phyloP scores from a whole-genome alignment of 192 early-diverging fungal species.

The Linnemannia hyalina region DNA sequence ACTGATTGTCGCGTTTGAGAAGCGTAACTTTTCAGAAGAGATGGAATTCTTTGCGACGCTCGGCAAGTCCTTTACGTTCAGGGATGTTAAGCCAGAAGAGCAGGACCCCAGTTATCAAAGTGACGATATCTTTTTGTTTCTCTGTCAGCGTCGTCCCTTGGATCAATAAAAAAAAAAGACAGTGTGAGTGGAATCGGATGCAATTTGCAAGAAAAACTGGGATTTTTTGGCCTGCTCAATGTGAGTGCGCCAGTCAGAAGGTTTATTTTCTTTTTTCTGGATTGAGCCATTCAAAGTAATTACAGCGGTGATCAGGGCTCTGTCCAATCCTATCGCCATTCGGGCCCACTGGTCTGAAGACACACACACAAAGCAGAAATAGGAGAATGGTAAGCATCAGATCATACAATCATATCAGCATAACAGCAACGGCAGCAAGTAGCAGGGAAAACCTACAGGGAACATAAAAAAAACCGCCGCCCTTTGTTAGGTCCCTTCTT shows the following conservation, averaged over 20 bases:
- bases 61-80: constrained; percentile 42
- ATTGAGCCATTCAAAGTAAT: constrained; percentile 51
- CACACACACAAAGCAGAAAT: not conserved
- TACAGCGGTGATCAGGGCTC: constrained; percentile 38
- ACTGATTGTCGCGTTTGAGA: constrained; percentile 44
- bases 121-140: constrained; percentile 56
- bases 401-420: not conserved
- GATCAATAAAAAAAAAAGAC: not conserved
- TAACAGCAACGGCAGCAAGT: not conserved
- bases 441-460: constrained; percentile 47
- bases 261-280: constrained; percentile 15
- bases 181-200: too few species aligned
- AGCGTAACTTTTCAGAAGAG: constrained; percentile 52
- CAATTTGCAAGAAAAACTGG: too few species aligned
- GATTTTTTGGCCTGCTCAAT: too few species aligned
- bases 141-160: constrained; percentile 28
- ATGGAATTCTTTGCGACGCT: constrained; percentile 54
- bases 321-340: constrained; percentile 40
- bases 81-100: constrained; percentile 51
- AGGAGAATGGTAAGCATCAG: not conserved
- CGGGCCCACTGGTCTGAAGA: constrained; percentile 40
- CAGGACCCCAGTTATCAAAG: constrained; percentile 53
- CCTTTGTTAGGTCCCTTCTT: constrained; percentile 82
- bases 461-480: constrained; percentile 75
- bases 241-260: too few species aligned